Evolutionary conservation across 2,329 filamentous ascomycete species (phyloP), one percentile per base, ranked within the genome.

Genomic region (Aspergillus sp.): DNA sequence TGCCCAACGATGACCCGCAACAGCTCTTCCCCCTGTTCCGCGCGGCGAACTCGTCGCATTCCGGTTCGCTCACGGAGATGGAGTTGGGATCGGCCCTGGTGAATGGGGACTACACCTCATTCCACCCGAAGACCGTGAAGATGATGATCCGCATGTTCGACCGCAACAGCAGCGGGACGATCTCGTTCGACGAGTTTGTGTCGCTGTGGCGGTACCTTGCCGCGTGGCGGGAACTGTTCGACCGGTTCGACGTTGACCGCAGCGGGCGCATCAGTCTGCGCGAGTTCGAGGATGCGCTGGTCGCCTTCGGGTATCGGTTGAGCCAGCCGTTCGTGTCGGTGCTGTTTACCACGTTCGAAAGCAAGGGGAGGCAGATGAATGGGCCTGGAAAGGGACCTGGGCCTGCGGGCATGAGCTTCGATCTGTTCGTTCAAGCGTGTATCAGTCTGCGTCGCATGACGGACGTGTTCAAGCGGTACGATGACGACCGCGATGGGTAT

Each of bases 141-240:
- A 96, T 97, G 90, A 96, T 99, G 92, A 96, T 99, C 61, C 88
- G 92, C 68, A 97, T 99, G 94, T 99, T 99, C 75, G 93, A 97
- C 75, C 89, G 88, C 53, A 89, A 96, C 74, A 87, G 89, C 62
- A 88, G 83, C 56, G 91, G 92, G 47, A 89, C 88, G 13, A 95
- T 99, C 70, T 91, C 88, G 55, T 97, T 96, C 71, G 87, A 94
- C 59, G 94, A 97, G 73, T 99, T 99, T 73, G 95, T 92, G 68
- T 93, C 90, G 16, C 80, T 99, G 19, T 99, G 94, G 94, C 90
- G 89, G 16, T 99, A 97, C 74, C 82, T 99, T 36, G 90, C 90
- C 33, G 90, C 91, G 16, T 99, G 94, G 94, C 85, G 94, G 60
- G 86, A 85, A 40, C 85, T 99, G 11, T 99, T 99, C 69, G 93